phyloP scores from a whole-genome alignment of 495 filamentous ascomycete genomes.

The Aspergillus mulundensis region DNA sequence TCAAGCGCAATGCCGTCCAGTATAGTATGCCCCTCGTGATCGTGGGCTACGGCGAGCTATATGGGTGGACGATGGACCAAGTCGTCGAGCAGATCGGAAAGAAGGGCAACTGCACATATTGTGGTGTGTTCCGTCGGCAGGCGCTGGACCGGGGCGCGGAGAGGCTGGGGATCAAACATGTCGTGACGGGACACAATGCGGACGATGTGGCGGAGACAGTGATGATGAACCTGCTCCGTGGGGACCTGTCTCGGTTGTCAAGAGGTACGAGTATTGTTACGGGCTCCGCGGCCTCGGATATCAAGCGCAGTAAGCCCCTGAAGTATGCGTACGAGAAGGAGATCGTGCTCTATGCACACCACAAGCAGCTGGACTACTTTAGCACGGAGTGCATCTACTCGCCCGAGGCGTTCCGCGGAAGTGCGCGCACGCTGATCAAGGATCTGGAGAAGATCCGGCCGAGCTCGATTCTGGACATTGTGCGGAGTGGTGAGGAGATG shows the following conservation, averaged over 20 bases:
- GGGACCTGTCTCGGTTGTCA: conserved; percentile 82
- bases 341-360: conserved; percentile 94
- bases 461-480: conserved; percentile 90
- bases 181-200: conserved; percentile 96
- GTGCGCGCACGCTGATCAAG: conserved; percentile 87
- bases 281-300: conserved; percentile 64
- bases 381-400: conserved; percentile 98
- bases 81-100: conserved; percentile 94
- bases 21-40: conserved; percentile 89
- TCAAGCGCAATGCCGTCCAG: conserved; percentile 87
- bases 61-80: conserved; percentile 99
- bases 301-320: conserved; percentile 89
- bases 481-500: conserved; percentile 95
- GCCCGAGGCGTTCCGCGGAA: conserved; percentile 95
- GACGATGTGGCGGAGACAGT: conserved; percentile 99
- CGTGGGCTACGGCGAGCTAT: conserved; percentile 88
- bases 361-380: conserved; percentile 96
- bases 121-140: conserved; percentile 92
- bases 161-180: conserved; percentile 82
- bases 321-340: conserved; percentile 99
- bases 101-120: conserved; percentile 99
- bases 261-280: conserved; percentile 93
- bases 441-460: conserved; percentile 88
- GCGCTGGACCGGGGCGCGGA: conserved; percentile 90
- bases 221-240: conserved; percentile 92